Conservation (phyloP, 2,329 filamentous ascomycete species). For the Penicillium sp. region DNA sequence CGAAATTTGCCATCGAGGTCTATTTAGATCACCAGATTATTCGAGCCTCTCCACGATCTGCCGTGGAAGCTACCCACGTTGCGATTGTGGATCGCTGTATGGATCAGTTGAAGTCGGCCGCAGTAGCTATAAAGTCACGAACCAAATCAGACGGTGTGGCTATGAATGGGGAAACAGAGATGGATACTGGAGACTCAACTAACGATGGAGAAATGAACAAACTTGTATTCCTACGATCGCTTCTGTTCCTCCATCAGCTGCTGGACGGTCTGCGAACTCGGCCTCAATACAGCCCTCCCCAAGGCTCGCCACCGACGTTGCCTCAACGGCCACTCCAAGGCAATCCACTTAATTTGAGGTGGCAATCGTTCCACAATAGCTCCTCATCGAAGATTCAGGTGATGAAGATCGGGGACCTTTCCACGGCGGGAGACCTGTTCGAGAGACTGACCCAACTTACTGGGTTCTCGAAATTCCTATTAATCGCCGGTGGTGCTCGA, state of each 20-base stretch:
- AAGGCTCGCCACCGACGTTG: slow-evolving; percentile 64
- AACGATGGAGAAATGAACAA: slow-evolving; percentile 60
- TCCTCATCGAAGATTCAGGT: slow-evolving; percentile 63
- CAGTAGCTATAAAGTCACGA: slow-evolving; percentile 56
- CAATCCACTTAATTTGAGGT: slow-evolving; percentile 69
- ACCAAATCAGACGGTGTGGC: slow-evolving; percentile 46
- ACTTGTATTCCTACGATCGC: slow-evolving; percentile 68
- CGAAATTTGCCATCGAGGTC: slow-evolving; percentile 71
- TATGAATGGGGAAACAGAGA: slow-evolving; percentile 54
- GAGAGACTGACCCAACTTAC: slow-evolving; percentile 70
- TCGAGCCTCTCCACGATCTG: slow-evolving; percentile 47
- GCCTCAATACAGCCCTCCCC: slow-evolving; percentile 64
- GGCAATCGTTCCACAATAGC: slow-evolving; percentile 71
- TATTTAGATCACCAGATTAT: slow-evolving; percentile 64
- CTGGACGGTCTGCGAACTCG: slow-evolving; percentile 57
- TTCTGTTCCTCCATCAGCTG: slow-evolving; percentile 71
- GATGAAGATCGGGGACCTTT: slow-evolving; percentile 69
- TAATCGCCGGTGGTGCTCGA: slow-evolving; percentile 72
- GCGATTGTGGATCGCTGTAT: slow-evolving; percentile 75
- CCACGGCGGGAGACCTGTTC: slow-evolving; percentile 72
- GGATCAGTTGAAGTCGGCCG: slow-evolving; percentile 68
- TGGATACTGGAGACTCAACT: slow-evolving; percentile 57
- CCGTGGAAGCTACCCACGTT: slow-evolving; percentile 65
- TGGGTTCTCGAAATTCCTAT: slow-evolving; percentile 74
- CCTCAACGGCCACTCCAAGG: slow-evolving; percentile 61